phyloP scores from a whole-genome alignment of 371 early-diverging fungal genomes.

The Mortierella sp. region DNA sequence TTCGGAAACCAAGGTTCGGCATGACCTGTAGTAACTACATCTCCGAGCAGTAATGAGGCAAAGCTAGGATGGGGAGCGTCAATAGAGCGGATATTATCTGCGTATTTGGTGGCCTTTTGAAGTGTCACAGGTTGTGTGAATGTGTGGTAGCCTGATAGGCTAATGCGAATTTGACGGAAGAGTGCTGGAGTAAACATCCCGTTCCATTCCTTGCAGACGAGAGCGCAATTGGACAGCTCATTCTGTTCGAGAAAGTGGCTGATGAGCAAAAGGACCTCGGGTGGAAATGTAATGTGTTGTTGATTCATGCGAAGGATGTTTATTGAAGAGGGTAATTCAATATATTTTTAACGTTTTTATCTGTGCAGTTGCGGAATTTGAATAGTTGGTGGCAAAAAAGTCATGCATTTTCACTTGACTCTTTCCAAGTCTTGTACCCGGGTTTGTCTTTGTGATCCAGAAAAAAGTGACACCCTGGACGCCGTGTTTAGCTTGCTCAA shows the following conservation, averaged over 20 bases:
- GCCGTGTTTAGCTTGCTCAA: no score
- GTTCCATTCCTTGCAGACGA: slow-evolving; percentile 10
- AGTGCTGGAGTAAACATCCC: background rate
- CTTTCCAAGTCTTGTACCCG: no score
- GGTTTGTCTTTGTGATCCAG: no score
- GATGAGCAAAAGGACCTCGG: background rate
- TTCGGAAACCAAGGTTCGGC: slow-evolving; percentile 1
- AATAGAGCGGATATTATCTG: background rate
- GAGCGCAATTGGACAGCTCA: background rate
- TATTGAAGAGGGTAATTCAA: no score
- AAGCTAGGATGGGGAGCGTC: slow-evolving; percentile 1
- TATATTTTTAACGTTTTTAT: no score
- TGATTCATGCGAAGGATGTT: no score
- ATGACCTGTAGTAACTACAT: no score
- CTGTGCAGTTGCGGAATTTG: no score
- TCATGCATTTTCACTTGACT: no score
- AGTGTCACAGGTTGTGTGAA: background rate
- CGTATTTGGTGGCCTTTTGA: background rate
- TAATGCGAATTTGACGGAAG: background rate
- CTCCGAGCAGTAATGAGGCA: background rate
- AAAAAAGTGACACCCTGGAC: no score
- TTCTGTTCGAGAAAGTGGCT: background rate
- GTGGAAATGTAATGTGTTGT: no score
- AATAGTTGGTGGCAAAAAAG: no score
- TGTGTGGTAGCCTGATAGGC: background rate